Percentiles rank a stretch among this genome's conserved stretches.
These are phyloP conservation scores for Fraxinus cuspidata DNA, from an alignment of 257 asterid genomes.

Conservation along the genomic window DNA sequence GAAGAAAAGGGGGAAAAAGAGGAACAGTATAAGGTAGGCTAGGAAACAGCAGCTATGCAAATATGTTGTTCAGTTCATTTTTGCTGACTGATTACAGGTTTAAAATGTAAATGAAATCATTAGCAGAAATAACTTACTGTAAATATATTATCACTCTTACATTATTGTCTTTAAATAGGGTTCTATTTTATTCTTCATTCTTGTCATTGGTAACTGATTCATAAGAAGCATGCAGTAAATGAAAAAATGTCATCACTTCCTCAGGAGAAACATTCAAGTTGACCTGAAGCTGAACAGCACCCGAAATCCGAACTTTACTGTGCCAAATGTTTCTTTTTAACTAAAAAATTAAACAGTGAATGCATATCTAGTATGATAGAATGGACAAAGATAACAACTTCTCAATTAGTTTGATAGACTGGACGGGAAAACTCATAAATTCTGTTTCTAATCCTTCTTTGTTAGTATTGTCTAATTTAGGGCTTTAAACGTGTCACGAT, in stretches of 20 bases:
- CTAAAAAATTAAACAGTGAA: neutral
- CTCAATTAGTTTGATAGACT: too few species aligned
- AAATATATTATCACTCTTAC: neutral
- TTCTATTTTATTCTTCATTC: neutral
- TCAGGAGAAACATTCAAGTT: neutral
- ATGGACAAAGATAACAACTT: too few species aligned
- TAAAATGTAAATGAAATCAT: constrained; percentile 24
- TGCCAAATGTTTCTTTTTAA: too few species aligned
- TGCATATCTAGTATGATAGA: too few species aligned
- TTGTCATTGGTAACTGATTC: neutral
- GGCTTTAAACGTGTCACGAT: too few species aligned
- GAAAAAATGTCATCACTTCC: neutral
- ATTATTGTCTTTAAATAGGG: neutral
- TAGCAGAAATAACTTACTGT: neutral
- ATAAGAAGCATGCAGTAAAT: neutral
- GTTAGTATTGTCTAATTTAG: too few species aligned
- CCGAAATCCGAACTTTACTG: too few species aligned
- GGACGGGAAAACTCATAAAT: too few species aligned
- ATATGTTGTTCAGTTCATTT: neutral
- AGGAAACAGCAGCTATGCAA: constrained; percentile 5
- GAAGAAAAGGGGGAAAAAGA: too few species aligned
- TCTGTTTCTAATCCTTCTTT: too few species aligned
- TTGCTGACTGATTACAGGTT: neutral
- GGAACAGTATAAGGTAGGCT: neutral
- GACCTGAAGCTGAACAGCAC: too few species aligned